Evolutionary conservation across 2,329 filamentous ascomycete species (phyloP), one percentile per base, ranked within the genome.

Genomic region (Lachnellula subtilissima): DNA sequence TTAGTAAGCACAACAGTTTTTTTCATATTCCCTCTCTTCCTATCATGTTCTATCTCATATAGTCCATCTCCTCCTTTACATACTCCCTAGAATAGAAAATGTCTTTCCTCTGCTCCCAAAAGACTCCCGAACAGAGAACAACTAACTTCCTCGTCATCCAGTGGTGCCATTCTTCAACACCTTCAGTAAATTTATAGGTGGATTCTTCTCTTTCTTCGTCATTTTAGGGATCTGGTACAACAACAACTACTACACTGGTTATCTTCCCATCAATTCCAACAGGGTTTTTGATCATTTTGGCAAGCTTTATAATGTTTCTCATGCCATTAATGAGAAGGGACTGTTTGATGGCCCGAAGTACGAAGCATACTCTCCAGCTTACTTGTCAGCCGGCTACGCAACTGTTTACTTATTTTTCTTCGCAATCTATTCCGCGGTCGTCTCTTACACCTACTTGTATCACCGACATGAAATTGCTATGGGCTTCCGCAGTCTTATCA

Each of bases 231-330:
- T 90, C 12, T 86, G 89, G 67, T 91, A 84, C 66, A 79, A 75
- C 6, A 82, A 82, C 14, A 73, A 76, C 0, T 90, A 84, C 80
- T 88, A 85, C 63, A 77, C 77, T 5, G 70, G 78, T 54, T 89
- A 81, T 42, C 39, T 88, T 15, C 86, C 86, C 4, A 89, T 89
- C 70, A 87, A 82, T 64, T 85, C 88, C 65, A 82, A 85, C 1
- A 75, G 75, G 51, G 88, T 83, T n/a, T 90, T 88, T 64, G 87
- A 91, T 71, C 89, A 90, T 64, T 87, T 79, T 0, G 87, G 83
- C 2, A 62, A 71, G 0, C 56, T 60, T 0, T 91, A 90, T 71
- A 82, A 91, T 63, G 85, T 87, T 2, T 75, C 76, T 3, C 78
- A 78, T 2, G 80, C 90, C 47, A 72, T 90, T 2, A 85, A 80